Evolutionary conservation across 108 stramenopile genomes (phyloP).

Genomic region (Chaetoceros tenuissimus): DNA sequence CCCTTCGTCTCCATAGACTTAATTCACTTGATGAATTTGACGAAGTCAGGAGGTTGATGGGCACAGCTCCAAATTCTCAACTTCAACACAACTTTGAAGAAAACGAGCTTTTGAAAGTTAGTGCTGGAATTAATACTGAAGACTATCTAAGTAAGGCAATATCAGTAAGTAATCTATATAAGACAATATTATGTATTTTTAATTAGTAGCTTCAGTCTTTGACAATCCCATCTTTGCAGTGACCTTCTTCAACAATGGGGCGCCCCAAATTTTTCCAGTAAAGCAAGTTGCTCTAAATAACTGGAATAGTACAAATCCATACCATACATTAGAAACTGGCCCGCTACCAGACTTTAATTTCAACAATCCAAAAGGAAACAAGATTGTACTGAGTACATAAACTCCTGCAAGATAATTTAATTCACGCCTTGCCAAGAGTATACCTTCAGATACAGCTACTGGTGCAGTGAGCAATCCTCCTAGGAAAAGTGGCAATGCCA

Average conservation of each 20-base stretch:
- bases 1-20: no score
- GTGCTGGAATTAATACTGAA: no score
- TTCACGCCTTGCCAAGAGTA: constrained; percentile 68
- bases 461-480: constrained; percentile 74
- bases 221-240: background rate
- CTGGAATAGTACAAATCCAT: constrained; percentile 75
- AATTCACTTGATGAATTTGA: no score
- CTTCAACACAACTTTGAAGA: no score
- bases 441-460: constrained; percentile 79
- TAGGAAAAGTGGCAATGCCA: constrained; percentile 57
- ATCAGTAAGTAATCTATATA: no score
- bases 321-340: constrained; percentile 69
- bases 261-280: constrained; percentile 53
- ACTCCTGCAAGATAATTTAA: constrained; percentile 58
- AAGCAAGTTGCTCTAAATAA: constrained; percentile 72
- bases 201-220: background rate
- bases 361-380: constrained; percentile 62
- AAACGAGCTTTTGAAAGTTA: no score
- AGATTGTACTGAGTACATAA: constrained; percentile 64
- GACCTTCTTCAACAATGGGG: constrained; percentile 1
- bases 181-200: no score
- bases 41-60: no score
- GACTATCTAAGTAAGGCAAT: no score
- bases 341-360: constrained; percentile 52
- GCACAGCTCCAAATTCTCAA: no score